Percentiles rank a stretch among this genome's conserved stretches.
Conservation (phyloP, 2,329 filamentous ascomycete species). For the Trichoderma polysporum region DNA sequence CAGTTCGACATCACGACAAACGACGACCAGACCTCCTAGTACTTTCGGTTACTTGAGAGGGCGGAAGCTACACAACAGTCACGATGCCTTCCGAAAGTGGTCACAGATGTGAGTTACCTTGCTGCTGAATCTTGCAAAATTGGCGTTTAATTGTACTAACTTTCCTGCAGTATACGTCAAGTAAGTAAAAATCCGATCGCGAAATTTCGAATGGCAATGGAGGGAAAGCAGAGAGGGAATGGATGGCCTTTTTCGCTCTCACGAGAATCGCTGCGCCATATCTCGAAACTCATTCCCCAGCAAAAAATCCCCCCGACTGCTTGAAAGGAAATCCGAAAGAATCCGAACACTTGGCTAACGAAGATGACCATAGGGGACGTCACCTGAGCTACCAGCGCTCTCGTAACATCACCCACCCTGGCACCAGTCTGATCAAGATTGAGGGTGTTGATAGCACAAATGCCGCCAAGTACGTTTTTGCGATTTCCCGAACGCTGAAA, state of each 20-base stretch:
- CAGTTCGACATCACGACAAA: constrained; percentile 42
- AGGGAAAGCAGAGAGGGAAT: neutral
- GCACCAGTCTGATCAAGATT: constrained; percentile 95
- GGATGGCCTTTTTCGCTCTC: neutral
- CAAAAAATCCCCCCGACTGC: constrained; percentile 3
- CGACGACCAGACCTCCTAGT: constrained; percentile 45
- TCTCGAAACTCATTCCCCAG: neutral
- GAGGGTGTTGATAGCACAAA: constrained; percentile 93
- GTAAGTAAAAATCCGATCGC: constrained; percentile 56
- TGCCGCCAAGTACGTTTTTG: constrained; percentile 72
- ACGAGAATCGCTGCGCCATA: neutral
- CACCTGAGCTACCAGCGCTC: constrained; percentile 97
- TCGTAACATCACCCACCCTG: constrained; percentile 87
- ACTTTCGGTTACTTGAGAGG: constrained; percentile 48
- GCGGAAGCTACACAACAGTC: constrained; percentile 51
- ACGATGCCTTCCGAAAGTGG: constrained; percentile 87
- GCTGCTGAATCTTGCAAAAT: neutral
- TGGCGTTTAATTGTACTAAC: constrained; percentile 37
- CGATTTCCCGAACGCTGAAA: neutral
- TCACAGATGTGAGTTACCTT: constrained; percentile 74
- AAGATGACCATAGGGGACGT: constrained; percentile 68
- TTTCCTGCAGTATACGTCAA: constrained; percentile 74
- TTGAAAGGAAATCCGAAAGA: neutral
- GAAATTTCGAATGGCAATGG: constrained; percentile 8
- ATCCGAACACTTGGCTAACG: constrained; percentile 32